phyloP scores from a whole-genome alignment of 257 asterid species.

The Nicotiana otophora region DNA sequence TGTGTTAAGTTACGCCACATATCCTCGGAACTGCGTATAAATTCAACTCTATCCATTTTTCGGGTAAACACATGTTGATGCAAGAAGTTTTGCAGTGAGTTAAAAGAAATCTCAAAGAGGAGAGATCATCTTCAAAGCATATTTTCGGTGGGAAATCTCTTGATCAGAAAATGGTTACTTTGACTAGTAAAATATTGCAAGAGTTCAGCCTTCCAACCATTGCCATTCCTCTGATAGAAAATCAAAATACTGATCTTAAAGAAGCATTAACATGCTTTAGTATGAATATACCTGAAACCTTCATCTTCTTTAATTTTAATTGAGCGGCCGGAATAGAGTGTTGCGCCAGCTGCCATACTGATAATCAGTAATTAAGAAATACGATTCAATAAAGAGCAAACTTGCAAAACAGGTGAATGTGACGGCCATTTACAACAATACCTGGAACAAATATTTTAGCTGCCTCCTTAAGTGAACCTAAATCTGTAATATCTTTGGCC shows the following conservation, averaged over 20 bases:
- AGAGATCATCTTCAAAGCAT: not conserved
- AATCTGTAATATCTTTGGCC: slow-evolving; percentile 87
- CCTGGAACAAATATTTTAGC: slow-evolving; percentile 92
- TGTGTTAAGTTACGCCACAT: no score
- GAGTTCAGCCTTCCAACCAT: not conserved
- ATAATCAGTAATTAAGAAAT: slow-evolving; percentile 13
- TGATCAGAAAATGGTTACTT: not conserved
- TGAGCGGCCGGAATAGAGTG: slow-evolving; percentile 65
- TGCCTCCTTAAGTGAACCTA: slow-evolving; percentile 85
- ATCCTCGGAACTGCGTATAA: no score
- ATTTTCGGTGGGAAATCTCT: not conserved
- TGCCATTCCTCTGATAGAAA: not conserved
- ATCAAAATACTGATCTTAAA: not conserved
- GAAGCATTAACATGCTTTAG: not conserved
- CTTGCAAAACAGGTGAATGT: slow-evolving; percentile 12
- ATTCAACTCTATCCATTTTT: no score
- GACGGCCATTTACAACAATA: slow-evolving; percentile 16
- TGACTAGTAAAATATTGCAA: not conserved
- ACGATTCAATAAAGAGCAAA: not conserved
- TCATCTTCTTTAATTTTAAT: slow-evolving; percentile 86
- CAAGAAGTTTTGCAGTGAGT: not conserved
- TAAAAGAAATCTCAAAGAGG: not conserved
- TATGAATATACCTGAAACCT: slow-evolving; percentile 56
- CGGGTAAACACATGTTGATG: not conserved
- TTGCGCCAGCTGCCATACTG: slow-evolving; percentile 53